Conservation (phyloP, 257 asterid genomes). For the Solanum gracilifrons region DNA sequence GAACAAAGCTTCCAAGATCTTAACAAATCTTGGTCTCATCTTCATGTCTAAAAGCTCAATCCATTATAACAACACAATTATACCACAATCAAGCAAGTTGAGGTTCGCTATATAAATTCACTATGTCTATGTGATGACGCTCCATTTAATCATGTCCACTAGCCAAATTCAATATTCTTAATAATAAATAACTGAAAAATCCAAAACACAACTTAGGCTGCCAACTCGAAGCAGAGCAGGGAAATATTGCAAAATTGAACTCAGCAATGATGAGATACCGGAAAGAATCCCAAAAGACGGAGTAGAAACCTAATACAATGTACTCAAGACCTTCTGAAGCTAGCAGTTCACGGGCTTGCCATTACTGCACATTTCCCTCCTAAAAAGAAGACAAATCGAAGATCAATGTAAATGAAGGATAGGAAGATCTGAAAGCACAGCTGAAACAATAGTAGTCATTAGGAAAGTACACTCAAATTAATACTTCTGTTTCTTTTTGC, state of each 20-base stretch:
- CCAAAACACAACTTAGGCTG: neutral
- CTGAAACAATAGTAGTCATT: neutral
- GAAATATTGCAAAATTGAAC: neutral
- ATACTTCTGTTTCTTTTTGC: neutral
- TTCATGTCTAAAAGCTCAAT: constrained; percentile 14
- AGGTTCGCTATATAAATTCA: neutral
- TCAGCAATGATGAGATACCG: neutral
- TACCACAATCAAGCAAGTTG: neutral
- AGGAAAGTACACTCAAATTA: neutral
- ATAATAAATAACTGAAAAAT: neutral
- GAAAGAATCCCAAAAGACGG: neutral
- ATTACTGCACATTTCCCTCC: constrained; percentile 27
- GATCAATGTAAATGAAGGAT: neutral
- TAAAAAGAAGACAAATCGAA: constrained; percentile 4
- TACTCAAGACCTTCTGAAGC: constrained; percentile 1
- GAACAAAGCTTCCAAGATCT: constrained; percentile 1
- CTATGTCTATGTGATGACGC: neutral
- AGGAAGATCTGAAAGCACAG: neutral
- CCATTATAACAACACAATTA: constrained; percentile 11
- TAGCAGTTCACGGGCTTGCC: constrained; percentile 9
- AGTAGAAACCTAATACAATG: neutral
- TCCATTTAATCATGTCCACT: neutral
- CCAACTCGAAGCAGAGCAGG: neutral
- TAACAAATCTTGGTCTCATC: constrained; percentile 7
- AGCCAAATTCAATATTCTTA: neutral